Percentiles rank a stretch among this genome's conserved stretches.
phyloP scores from a whole-genome alignment of 148 eudicot genomes.

The Persicaria tinctoria region DNA sequence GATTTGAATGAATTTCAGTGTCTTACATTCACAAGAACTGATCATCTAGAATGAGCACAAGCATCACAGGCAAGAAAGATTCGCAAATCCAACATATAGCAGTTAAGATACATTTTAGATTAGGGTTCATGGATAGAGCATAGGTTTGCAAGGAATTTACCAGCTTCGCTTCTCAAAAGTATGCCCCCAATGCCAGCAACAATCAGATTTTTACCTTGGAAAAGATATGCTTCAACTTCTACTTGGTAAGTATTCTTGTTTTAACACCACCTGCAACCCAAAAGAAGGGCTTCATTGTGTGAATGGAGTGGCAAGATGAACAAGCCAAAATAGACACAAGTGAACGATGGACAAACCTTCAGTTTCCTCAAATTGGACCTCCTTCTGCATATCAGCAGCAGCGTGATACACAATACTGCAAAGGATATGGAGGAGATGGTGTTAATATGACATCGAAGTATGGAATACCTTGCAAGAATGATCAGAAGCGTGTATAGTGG shows the following conservation, averaged over 20 bases:
- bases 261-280: constrained; percentile 61
- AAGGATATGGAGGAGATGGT: neutral
- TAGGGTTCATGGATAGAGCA: neutral
- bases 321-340: neutral
- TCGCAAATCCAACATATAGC: neutral
- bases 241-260: constrained; percentile 45
- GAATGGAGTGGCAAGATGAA: constrained; percentile 3
- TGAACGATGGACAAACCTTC: constrained; percentile 46
- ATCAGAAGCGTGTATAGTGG: neutral
- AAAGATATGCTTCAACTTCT: constrained; percentile 22
- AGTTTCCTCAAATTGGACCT: constrained; percentile 75
- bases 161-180: neutral
- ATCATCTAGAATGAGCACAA: neutral
- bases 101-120: constrained; percentile 3
- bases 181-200: neutral
- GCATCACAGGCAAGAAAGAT: neutral
- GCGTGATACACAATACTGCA: constrained; percentile 83
- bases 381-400: constrained; percentile 80
- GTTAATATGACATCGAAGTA: neutral
- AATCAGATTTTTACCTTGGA: neutral
- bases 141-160: neutral
- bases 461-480: neutral
- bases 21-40: neutral
- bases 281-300: constrained; percentile 13
- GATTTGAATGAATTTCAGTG: neutral